phyloP scores from a whole-genome alignment of 192 early-diverging fungal genomes.

The Spinellus fusiger region DNA sequence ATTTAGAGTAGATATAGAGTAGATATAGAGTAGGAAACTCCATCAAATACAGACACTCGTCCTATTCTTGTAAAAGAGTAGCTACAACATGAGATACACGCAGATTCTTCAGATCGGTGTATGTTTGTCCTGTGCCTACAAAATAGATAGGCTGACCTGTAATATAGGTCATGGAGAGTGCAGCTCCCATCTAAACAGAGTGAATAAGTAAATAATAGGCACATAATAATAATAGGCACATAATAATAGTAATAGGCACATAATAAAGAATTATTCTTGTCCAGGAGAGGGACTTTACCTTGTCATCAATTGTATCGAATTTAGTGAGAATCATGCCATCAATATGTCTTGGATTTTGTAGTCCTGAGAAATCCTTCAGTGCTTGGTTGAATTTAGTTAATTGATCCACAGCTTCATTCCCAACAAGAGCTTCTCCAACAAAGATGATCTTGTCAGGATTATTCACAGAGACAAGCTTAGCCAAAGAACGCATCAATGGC shows the following conservation, averaged over 20 bases:
- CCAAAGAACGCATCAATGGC: slow-evolving; percentile 92
- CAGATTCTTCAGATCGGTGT: slow-evolving; percentile 89
- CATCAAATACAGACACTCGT: no score
- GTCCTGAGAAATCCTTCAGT: slow-evolving; percentile 80
- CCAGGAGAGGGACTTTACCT: slow-evolving; percentile 37
- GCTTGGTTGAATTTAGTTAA: slow-evolving; percentile 94
- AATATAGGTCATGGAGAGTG: slow-evolving; percentile 91
- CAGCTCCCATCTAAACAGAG: slow-evolving; percentile 78
- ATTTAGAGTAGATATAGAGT: no score
- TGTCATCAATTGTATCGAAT: slow-evolving; percentile 96
- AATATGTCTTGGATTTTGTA: slow-evolving; percentile 79
- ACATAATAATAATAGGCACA: neutral
- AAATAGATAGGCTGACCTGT: slow-evolving; percentile 94
- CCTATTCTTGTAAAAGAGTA: slow-evolving; percentile 55
- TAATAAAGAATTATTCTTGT: neutral
- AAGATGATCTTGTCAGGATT: slow-evolving; percentile 95
- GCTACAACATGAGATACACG: slow-evolving; percentile 70
- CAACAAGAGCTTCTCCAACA: slow-evolving; percentile 95
- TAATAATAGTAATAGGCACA: neutral
- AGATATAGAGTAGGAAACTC: no score
- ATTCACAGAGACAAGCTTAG: slow-evolving; percentile 89
- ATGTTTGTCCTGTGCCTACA: slow-evolving; percentile 97
- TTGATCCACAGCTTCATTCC: slow-evolving; percentile 96
- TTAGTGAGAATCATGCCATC: slow-evolving; percentile 96
- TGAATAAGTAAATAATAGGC: no score